Evolutionary conservation across 805 yeast genomes (phyloP).

Genomic region (Metschnikowia rubicola): DNA sequence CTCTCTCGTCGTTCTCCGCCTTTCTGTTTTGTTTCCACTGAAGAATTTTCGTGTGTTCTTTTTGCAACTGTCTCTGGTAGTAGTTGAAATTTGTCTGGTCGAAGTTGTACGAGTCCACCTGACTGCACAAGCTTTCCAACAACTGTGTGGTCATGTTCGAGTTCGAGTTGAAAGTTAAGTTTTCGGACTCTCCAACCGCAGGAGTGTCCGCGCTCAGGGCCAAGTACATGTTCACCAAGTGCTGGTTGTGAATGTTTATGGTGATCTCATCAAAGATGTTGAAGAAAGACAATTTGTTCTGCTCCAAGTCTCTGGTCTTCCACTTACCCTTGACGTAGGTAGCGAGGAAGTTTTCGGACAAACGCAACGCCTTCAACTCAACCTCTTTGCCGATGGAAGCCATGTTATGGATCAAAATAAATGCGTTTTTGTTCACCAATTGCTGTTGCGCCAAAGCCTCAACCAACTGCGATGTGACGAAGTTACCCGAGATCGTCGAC

Average conservation of each 20-base stretch:
- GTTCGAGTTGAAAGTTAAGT: slow-evolving; percentile 41
- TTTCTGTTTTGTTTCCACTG: slow-evolving; percentile 74
- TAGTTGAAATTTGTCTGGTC: slow-evolving; percentile 79
- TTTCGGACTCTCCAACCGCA: slow-evolving; percentile 28
- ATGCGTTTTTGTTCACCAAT: slow-evolving; percentile 49
- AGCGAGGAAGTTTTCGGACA: slow-evolving; percentile 58
- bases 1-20: slow-evolving; percentile 60
- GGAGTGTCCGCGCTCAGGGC: slow-evolving; percentile 22
- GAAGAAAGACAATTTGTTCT: slow-evolving; percentile 56
- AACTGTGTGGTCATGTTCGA: slow-evolving; percentile 44
- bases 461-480: slow-evolving; percentile 60
- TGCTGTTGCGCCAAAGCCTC: slow-evolving; percentile 70
- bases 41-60: slow-evolving; percentile 65
- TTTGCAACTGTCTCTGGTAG: slow-evolving; percentile 70
- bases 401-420: slow-evolving; percentile 66
- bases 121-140: slow-evolving; percentile 61
- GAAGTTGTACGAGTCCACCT: slow-evolving; percentile 71
- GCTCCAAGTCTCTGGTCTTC: slow-evolving; percentile 59
- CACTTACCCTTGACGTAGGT: slow-evolving; percentile 58
- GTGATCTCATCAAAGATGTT: slow-evolving; percentile 73
- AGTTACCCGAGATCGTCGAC: slow-evolving; percentile 64
- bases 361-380: slow-evolving; percentile 64
- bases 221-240: slow-evolving; percentile 57
- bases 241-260: slow-evolving; percentile 61
- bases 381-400: slow-evolving; percentile 64